Evolutionary conservation across 805 yeast species (phyloP), one percentile per base, ranked within the genome.

Genomic region (Maudiozyma saulgeensis): DNA sequence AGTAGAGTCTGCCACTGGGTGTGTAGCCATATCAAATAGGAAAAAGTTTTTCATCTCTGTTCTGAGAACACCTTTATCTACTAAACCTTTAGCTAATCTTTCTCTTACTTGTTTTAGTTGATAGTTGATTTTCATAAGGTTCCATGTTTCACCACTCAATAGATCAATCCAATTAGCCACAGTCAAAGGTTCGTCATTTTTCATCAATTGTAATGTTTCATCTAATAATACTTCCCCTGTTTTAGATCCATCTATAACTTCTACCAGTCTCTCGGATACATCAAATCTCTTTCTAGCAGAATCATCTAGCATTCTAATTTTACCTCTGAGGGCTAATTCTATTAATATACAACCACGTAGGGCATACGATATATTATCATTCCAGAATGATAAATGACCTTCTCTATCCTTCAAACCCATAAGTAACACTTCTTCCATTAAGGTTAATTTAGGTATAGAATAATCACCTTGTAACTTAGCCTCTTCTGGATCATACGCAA

Each of bases 31-130:
- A 68, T 93, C 99, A 60, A 93, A 93, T 48, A 93, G 72, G 61
- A 93, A 80, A 65, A 93, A 93, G 70, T 88, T 93, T 66, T 90
- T 88, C 67, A 95, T 81, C 68, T 93, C 99, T 7, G 99, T 93
- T 71, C 96, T 82, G 61, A 95, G 76, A 43, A 93, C 83, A 21
- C 99, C 98, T 70, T 93, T 93, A 68, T 93, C 99, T 38, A 95
- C 99, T 47, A 93, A 75, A 0, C 99, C 99, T 69, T 93, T 93
- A 49, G 96, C 95, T 55, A 93, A 75, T 58, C 99, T 78, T 69
- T 93, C 99, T 63, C 99, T 81, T 5, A 93, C 99, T 71, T 93
- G 99, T 64, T 93, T 93, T 66, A 93, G 78, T 70, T 93, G 99
- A 71, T 91, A 93, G 62, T 84, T 85, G 58, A 91, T 89, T 66